A percentile compares a stretch with the other conserved stretches of the same genome.
Evolutionary conservation across 2,329 filamentous ascomycete species (phyloP).

Genomic region (Helotiales sp.): DNA sequence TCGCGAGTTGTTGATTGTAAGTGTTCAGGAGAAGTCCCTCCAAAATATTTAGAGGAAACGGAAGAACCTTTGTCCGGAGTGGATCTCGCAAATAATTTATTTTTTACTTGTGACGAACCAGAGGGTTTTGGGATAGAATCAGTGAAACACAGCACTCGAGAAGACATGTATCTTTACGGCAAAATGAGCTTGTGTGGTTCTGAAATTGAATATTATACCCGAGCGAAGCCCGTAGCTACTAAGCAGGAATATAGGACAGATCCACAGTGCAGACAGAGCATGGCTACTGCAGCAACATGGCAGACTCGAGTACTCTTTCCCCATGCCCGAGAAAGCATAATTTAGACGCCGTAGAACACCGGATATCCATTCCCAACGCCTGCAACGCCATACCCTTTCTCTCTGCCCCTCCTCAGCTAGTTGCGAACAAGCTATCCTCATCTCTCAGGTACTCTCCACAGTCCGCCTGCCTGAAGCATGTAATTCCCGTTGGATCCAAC

Average conservation of each 20-base stretch:
- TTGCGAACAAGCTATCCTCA: constrained; percentile 68
- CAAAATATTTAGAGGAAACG: neutral
- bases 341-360: constrained; percentile 15
- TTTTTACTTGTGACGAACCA: no score
- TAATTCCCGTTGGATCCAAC: constrained; percentile 87
- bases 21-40: neutral
- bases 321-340: neutral
- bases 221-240: neutral
- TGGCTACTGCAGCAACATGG: neutral
- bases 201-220: no score
- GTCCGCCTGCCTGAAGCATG: constrained; percentile 90
- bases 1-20: neutral
- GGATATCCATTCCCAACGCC: constrained; percentile 19
- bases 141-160: no score
- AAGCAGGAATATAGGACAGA: neutral
- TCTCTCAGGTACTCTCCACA: constrained; percentile 94
- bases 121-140: no score
- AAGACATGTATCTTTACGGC: no score
- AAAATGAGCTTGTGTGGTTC: no score
- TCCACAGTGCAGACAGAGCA: neutral
- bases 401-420: constrained; percentile 35
- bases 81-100: no score
- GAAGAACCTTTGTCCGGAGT: constrained; percentile 7
- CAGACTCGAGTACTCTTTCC: neutral
- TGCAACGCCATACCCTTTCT: neutral